Percentiles rank a stretch among this genome's conserved stretches.
Evolutionary conservation across 371 early-diverging fungal genomes (phyloP).

Genomic region (Saksenaea oblongispora): DNA sequence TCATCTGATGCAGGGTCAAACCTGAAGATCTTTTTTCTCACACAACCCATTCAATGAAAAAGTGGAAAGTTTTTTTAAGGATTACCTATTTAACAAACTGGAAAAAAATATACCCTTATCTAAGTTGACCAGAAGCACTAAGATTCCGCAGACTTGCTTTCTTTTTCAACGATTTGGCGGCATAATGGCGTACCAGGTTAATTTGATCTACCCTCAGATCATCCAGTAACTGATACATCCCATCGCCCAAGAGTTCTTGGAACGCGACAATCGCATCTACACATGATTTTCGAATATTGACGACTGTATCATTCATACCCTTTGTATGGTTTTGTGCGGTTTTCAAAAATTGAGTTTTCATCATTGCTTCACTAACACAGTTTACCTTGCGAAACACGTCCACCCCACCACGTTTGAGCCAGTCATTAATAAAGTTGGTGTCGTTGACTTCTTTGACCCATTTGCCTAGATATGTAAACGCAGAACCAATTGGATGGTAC

Average conservation of each 20-base stretch:
- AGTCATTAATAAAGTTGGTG: constrained; percentile 41
- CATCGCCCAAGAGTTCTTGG: constrained; percentile 44
- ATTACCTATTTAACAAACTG: constrained; percentile 1
- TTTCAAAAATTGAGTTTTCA: not conserved
- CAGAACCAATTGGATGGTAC: constrained; percentile 48
- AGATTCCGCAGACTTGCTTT: constrained; percentile 37
- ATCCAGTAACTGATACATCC: constrained; percentile 36
- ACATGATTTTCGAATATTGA: constrained; percentile 49
- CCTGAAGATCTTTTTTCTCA: not conserved
- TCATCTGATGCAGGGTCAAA: constrained; percentile 1
- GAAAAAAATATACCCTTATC: constrained; percentile 3
- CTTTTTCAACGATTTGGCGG: constrained; percentile 43
- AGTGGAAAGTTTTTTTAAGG: not conserved
- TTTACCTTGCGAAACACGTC: constrained; percentile 46
- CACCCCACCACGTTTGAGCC: constrained; percentile 40
- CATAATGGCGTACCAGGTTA: constrained; percentile 44
- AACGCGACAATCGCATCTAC: constrained; percentile 53
- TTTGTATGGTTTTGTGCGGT: too few species aligned
- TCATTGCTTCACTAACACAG: not conserved
- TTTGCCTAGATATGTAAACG: constrained; percentile 49
- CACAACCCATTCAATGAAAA: not conserved
- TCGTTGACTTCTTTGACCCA: constrained; percentile 42
- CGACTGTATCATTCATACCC: constrained; percentile 45
- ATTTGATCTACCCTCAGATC: constrained; percentile 50
- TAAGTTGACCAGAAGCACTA: constrained; percentile 19